Conservation (phyloP, 345 rosid genomes). For the Gossypium ekmanianum region DNA sequence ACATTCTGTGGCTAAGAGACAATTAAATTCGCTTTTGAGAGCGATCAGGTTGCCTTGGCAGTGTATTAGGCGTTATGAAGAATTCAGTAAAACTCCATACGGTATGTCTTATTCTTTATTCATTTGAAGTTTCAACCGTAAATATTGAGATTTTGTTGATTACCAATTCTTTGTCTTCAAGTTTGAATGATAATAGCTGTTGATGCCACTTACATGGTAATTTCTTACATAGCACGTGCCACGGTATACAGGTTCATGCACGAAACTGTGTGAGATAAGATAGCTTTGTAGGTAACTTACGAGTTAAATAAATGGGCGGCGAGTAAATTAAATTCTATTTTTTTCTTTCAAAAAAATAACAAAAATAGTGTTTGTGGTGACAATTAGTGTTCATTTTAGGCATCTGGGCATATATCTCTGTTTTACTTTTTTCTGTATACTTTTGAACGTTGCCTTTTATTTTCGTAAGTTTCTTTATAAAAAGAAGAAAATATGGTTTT, state of each 20-base stretch:
- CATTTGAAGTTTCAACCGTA: neutral
- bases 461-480: neutral
- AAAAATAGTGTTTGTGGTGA: no score
- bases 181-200: neutral
- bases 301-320: no score
- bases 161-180: neutral
- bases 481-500: neutral
- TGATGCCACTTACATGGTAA: neutral
- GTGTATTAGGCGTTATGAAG: conserved; percentile 89
- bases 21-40: conserved; percentile 34
- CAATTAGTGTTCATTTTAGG: no score
- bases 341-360: neutral
- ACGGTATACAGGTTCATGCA: neutral
- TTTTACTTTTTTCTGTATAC: neutral
- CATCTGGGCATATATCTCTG: neutral
- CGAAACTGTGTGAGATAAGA: neutral
- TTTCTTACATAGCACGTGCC: neutral
- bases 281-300: neutral
- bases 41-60: conserved; percentile 95
- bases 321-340: neutral
- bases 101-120: conserved; percentile 39
- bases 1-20: conserved; percentile 21
- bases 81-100: conserved; percentile 72
- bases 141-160: neutral
- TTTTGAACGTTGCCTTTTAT: neutral